Base-by-base conservation (phyloP, 2,329 filamentous ascomycete genomes). In the Talaromyces albobiverticillius region DNA sequence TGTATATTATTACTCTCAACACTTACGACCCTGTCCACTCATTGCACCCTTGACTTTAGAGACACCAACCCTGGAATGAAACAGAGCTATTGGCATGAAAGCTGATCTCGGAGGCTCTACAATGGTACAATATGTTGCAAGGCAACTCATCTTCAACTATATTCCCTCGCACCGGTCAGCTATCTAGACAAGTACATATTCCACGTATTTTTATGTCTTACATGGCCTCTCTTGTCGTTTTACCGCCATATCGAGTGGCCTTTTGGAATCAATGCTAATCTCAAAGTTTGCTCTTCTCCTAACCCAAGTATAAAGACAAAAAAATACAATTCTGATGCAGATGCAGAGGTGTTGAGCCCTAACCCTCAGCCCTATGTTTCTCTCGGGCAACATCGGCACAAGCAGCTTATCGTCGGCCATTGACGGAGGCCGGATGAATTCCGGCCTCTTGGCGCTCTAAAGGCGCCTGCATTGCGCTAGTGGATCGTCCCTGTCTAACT, bases 341-440 rank as follows among this genome's bases (percentile, higher is more conserved):
- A n/a, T n/a, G n/a, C n/a, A n/a, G n/a, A n/a, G n/a, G n/a, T n/a
- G n/a, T n/a, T n/a, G n/a, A 50, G 47, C 47, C 47, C 47, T 50
- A 50, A 31, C 36, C 25, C 47, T 41, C 23, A 22, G 47, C 47
- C 47, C 47, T 50, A 50, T 38, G 18, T 40, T 13, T n/a, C n/a
- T 36, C 32, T 13, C 14, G 16, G 36, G 36, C 36, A 38, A 31
- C 23, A 48, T 50, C 47, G 47, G 47, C 23, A 14, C 16, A 4
- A 14, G 20, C 16, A 32, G 20, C 7, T 22, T 41, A 29, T 29
- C 58, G 51, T 57, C 67, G 67, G 68, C 55, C 68, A 69, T 59
- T 61, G 43, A 53, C 68, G 68, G 68, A 73, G 70, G 70, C 70
- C 71, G 70, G 71, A 57, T 62, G 57, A 63, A 72, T 72, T 72